A percentile compares a stretch with the other conserved stretches of the same genome.
These are phyloP conservation scores for Groenewaldozyma tartarivorans DNA, from an alignment of 805 yeast genomes.

Conservation along the genomic window DNA sequence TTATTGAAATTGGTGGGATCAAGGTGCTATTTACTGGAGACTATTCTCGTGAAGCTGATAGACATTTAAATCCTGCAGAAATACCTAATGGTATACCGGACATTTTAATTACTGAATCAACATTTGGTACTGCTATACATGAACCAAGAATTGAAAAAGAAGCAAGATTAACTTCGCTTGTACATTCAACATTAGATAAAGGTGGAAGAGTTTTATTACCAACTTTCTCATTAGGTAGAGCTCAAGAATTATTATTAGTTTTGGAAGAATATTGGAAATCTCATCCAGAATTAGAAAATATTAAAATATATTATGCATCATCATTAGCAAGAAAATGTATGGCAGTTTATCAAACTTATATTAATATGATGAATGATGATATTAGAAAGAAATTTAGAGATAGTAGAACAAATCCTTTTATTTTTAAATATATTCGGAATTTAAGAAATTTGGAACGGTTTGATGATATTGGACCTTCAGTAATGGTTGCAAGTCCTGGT, in stretches of 20 bases:
- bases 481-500: constrained; percentile 95
- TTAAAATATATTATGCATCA: constrained; percentile 85
- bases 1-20: constrained; percentile 88
- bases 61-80: constrained; percentile 93
- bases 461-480: constrained; percentile 93
- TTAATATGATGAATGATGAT: constrained; percentile 93
- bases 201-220: constrained; percentile 93
- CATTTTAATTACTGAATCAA: constrained; percentile 84
- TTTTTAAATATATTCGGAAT: constrained; percentile 75
- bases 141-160: constrained; percentile 86
- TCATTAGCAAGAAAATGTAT: constrained; percentile 90
- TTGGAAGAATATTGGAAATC: constrained; percentile 91
- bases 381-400: constrained; percentile 69
- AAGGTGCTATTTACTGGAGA: constrained; percentile 91
- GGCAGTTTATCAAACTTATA: constrained; percentile 94
- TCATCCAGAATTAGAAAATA: constrained; percentile 70
- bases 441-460: constrained; percentile 71
- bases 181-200: constrained; percentile 71
- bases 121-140: constrained; percentile 96
- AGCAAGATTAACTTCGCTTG: constrained; percentile 63
- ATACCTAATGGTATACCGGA: constrained; percentile 78
- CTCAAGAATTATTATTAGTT: constrained; percentile 84
- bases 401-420: constrained; percentile 80
- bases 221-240: constrained; percentile 92
- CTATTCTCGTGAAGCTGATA: constrained; percentile 88